phyloP scores from a whole-genome alignment of 2,329 filamentous ascomycete genomes.

The Ilyonectria destructans region DNA sequence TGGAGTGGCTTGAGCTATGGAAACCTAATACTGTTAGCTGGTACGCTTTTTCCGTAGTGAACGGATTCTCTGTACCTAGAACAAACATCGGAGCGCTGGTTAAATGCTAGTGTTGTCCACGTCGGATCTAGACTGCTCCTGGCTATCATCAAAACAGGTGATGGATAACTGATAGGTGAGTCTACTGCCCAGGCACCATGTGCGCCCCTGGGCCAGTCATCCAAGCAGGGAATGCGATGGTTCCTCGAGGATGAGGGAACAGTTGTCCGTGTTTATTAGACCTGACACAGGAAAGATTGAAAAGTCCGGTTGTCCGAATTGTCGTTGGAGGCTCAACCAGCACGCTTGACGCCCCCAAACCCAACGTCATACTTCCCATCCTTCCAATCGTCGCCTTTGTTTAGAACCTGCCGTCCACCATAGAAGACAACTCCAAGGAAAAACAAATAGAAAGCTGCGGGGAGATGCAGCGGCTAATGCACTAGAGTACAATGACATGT shows the following conservation, averaged over 20 bases:
- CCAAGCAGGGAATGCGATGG: conserved; percentile 33
- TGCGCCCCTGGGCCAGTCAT: conserved; percentile 30
- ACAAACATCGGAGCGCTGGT: neutral
- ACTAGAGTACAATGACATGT: conserved; percentile 53
- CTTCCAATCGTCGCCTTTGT: conserved; percentile 43
- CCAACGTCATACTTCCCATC: conserved; percentile 41
- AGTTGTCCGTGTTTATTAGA: conserved; percentile 53
- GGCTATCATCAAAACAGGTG: neutral
- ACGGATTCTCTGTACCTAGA: neutral
- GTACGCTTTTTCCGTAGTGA: neutral
- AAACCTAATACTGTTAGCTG: conserved; percentile 27
- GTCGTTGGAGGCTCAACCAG: conserved; percentile 41
- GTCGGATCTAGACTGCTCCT: neutral
- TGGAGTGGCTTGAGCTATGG: neutral
- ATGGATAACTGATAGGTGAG: neutral
- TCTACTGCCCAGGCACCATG: conserved; percentile 12
- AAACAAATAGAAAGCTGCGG: conserved; percentile 34
- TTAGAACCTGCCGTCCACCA: conserved; percentile 43
- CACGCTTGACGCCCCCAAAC: conserved; percentile 37
- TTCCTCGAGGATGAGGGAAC: conserved; percentile 43
- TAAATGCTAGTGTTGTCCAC: neutral
- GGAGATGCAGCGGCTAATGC: conserved; percentile 45
- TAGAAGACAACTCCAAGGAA: conserved; percentile 42
- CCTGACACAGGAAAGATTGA: conserved; percentile 49
- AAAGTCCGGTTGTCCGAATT: conserved; percentile 45